Conservation (phyloP, 2,329 filamentous ascomycete genomes). For the Pseudopyricularia cyperi region DNA sequence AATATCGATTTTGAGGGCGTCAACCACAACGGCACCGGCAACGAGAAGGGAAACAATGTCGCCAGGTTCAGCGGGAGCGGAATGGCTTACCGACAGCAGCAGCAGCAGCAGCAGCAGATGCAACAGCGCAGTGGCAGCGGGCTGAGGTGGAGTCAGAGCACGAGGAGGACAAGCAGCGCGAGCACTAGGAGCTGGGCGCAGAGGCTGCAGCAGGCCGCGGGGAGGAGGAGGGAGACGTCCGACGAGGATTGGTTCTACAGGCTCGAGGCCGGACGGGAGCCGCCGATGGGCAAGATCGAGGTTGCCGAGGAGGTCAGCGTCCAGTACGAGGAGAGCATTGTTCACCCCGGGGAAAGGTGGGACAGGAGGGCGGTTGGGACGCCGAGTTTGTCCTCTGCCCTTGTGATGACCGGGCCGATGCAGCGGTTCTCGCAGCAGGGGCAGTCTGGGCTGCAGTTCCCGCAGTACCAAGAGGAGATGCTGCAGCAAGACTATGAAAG, state of each 20-base stretch:
- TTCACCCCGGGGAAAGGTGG: neutral
- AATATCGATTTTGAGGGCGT: neutral
- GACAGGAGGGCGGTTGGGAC: neutral
- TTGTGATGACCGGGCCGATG: too few species aligned
- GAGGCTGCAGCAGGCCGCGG: neutral
- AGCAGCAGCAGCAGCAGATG: neutral
- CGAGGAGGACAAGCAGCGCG: neutral
- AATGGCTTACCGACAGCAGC: neutral
- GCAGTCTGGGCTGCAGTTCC: too few species aligned
- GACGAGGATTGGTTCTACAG: neutral
- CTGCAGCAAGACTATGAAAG: too few species aligned
- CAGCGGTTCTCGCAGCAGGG: too few species aligned
- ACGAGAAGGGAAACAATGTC: neutral
- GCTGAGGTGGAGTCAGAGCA: neutral
- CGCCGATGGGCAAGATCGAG: neutral
- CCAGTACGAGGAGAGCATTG: neutral
- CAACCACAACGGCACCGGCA: too few species aligned
- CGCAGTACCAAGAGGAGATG: too few species aligned
- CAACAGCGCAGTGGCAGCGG: neutral
- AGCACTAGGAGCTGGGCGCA: neutral
- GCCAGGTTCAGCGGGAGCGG: neutral
- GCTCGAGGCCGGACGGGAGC: neutral
- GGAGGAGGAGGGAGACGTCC: neutral
- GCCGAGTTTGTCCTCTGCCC: too few species aligned
- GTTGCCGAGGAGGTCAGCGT: neutral